phyloP scores from a whole-genome alignment of 345 rosid species.

The Balakata baccata region DNA sequence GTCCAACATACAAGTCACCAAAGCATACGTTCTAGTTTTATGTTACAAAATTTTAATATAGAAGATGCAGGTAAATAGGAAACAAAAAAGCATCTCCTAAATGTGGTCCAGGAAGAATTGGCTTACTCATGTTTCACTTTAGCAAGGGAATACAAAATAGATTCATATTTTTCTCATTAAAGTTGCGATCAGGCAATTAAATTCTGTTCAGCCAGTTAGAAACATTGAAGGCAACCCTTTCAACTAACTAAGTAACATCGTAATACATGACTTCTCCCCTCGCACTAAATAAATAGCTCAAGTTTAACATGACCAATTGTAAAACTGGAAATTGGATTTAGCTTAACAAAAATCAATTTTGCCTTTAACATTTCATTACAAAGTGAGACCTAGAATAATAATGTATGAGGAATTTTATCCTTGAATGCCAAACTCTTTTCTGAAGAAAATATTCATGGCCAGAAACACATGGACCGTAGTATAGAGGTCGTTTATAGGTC shows the following conservation, averaged over 20 bases:
- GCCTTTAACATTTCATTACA: not conserved
- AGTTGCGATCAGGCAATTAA: not conserved
- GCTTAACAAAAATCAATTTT: not conserved
- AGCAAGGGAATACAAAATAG: not conserved
- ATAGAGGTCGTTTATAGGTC: not conserved
- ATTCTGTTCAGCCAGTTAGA: not conserved
- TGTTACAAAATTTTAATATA: not conserved
- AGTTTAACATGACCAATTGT: not conserved
- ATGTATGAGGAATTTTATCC: not conserved
- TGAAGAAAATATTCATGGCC: not conserved
- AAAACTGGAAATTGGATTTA: not conserved
- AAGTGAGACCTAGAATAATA: not conserved
- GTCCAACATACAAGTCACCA: conserved; percentile 5
- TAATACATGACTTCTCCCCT: not conserved
- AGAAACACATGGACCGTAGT: not conserved
- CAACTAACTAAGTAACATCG: not conserved
- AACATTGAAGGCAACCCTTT: not conserved
- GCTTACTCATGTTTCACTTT: not conserved
- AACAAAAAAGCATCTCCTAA: not conserved
- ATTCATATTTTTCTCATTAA: not conserved
- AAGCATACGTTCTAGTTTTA: not conserved
- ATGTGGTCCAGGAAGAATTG: not conserved
- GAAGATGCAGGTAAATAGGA: not conserved
- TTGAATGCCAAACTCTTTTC: not conserved
- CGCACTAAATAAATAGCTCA: not conserved